Percentiles rank a stretch among this genome's conserved stretches.
phyloP scores from a whole-genome alignment of 2,329 filamentous ascomycete genomes.

The Fusarium sp. region DNA sequence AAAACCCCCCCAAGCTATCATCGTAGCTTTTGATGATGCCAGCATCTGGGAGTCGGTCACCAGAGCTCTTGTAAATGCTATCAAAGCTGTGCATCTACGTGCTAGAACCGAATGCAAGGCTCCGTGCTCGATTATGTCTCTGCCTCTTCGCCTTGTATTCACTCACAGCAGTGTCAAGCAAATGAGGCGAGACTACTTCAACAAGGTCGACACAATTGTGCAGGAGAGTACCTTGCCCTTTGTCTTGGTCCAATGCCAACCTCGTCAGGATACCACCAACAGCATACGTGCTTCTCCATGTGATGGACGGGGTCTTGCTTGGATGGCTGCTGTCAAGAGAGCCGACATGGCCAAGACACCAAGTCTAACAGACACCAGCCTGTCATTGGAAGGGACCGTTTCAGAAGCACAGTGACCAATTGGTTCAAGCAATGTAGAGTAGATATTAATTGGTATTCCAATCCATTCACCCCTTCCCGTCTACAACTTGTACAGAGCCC shows the following conservation, averaged over 20 bases:
- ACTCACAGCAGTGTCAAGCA: conserved; percentile 57
- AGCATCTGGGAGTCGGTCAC: conserved; percentile 56
- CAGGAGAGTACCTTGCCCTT: conserved; percentile 50
- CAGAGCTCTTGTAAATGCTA: conserved; percentile 49
- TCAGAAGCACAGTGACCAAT: not conserved
- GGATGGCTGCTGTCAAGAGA: conserved; percentile 8
- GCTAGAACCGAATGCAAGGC: conserved; percentile 53
- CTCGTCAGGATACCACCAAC: not conserved
- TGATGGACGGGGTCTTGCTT: conserved; percentile 9
- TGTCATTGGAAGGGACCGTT: not conserved
- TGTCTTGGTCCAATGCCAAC: not conserved
- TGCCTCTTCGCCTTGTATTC: conserved; percentile 57
- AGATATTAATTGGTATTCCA: conserved; percentile 49
- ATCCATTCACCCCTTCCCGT: conserved; percentile 1
- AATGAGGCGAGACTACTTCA: conserved; percentile 60
- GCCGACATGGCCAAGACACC: not conserved
- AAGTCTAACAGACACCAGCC: not conserved
- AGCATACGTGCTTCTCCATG: not conserved
- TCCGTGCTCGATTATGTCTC: conserved; percentile 50
- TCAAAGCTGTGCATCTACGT: conserved; percentile 48
- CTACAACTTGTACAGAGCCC: not conserved
- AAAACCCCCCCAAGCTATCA: conserved; percentile 50
- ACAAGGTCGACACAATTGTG: conserved; percentile 57
- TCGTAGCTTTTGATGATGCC: conserved; percentile 61
- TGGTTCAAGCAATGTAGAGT: conserved; percentile 49